These are phyloP conservation scores for Boletus rubescentipes DNA, from an alignment of 768 basidiomycete genomes.

Conservation along the genomic window DNA sequence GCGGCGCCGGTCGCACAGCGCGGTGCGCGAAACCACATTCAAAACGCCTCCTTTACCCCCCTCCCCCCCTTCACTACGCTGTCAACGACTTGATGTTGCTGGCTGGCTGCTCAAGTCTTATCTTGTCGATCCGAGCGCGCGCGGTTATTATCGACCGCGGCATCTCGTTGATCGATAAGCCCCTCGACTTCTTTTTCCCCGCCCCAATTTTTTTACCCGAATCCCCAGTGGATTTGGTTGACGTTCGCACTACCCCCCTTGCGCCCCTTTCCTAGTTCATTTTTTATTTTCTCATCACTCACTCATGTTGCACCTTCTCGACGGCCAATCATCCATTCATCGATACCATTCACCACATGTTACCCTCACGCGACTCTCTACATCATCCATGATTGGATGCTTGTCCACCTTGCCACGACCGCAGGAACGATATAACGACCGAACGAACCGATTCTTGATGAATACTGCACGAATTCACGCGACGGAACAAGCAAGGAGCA, in stretches of 20 bases:
- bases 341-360: conserved; percentile 20
- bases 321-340: conserved; percentile 26
- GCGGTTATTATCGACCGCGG: conserved; percentile 30
- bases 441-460: conserved; percentile 38
- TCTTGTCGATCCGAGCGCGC: conserved; percentile 35
- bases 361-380: conserved; percentile 18
- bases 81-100: conserved; percentile 40
- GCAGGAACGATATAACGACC: conserved; percentile 34
- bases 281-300: conserved; percentile 22
- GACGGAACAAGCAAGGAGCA: conserved; percentile 29
- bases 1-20: conserved; percentile 36
- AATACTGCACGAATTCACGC: conserved; percentile 32
- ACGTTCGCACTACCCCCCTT: conserved; percentile 28
- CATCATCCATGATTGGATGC: conserved; percentile 16
- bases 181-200: conserved; percentile 28
- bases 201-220: conserved; percentile 23
- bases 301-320: conserved; percentile 21
- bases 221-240: conserved; percentile 30
- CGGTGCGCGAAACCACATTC: conserved; percentile 29
- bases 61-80: conserved; percentile 16
- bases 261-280: conserved; percentile 15
- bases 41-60: conserved; percentile 14
- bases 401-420: conserved; percentile 30
- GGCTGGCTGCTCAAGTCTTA: conserved; percentile 33
- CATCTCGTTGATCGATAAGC: conserved; percentile 48